Conservation (phyloP, 805 yeast species). For the Candida succiphila region DNA sequence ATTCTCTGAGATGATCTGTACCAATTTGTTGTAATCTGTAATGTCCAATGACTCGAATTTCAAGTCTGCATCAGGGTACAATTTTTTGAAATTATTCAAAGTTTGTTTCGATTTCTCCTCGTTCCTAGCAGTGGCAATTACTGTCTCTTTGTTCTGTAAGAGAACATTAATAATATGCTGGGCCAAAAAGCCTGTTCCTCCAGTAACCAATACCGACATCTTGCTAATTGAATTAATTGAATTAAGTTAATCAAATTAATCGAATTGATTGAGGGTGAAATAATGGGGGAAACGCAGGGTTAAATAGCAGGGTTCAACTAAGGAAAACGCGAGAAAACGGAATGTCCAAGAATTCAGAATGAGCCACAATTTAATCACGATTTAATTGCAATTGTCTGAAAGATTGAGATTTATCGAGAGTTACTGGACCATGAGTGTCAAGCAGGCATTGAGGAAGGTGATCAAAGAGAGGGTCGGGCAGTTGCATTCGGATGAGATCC, state of each 20-base stretch:
- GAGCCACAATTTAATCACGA: too few species aligned
- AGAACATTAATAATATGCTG: conserved; percentile 34
- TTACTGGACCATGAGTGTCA: too few species aligned
- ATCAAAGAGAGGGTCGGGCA: background rate
- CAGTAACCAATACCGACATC: conserved; percentile 33
- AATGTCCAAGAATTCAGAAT: too few species aligned
- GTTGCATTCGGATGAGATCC: background rate
- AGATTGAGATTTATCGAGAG: too few species aligned
- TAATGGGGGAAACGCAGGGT: too few species aligned
- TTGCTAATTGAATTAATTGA: too few species aligned
- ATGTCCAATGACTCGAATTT: conserved; percentile 28
- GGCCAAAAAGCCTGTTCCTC: conserved; percentile 47
- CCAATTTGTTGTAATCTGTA: conserved; percentile 33
- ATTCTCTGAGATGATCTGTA: conserved; percentile 29
- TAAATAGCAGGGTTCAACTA: too few species aligned
- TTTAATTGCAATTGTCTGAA: too few species aligned
- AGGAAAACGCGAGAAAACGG: too few species aligned
- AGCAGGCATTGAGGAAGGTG: background rate
- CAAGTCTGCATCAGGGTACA: conserved; percentile 16
- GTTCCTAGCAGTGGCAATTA: conserved; percentile 43
- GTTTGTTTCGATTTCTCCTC: conserved; percentile 32
- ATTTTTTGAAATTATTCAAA: conserved; percentile 18
- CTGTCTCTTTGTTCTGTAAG: conserved; percentile 29
- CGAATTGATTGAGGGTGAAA: too few species aligned
- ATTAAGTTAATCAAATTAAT: too few species aligned